Conservation (phyloP, 148 eudicot genomes). For the Talinum fruticosum region DNA sequence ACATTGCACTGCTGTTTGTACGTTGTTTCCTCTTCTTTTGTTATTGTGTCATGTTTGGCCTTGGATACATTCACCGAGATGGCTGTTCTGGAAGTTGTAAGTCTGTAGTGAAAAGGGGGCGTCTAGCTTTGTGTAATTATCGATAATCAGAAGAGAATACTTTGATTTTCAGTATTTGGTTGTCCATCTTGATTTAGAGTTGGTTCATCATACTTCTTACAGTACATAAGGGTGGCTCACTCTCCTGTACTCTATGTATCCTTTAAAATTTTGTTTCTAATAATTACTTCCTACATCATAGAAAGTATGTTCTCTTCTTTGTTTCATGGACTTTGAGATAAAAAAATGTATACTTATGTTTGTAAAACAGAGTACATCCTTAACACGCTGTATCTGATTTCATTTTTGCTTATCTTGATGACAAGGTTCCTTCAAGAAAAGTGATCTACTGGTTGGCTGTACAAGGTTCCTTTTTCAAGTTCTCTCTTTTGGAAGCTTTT, state of each 20-base stretch:
- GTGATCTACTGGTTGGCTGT: background rate
- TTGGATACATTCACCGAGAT: background rate
- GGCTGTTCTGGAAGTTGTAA: background rate
- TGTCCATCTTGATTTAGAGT: background rate
- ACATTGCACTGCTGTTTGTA: background rate
- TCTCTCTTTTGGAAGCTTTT: background rate
- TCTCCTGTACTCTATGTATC: background rate
- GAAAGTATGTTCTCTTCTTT: background rate
- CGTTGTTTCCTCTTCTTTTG: background rate
- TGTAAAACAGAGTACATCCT: background rate
- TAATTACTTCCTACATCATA: background rate
- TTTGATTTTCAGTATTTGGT: background rate
- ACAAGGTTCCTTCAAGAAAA: too few species aligned
- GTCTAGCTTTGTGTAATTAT: background rate
- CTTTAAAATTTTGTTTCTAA: background rate
- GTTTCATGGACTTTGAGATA: background rate
- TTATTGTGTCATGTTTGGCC: background rate
- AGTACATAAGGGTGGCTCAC: background rate
- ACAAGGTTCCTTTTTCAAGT: background rate
- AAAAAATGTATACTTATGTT: background rate
- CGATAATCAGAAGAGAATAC: background rate
- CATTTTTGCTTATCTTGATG: background rate
- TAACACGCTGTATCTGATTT: background rate
- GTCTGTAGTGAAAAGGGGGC: background rate
- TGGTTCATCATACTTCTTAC: background rate